Evolutionary conservation across 164 flowering plant species (phyloP), one percentile per base, ranked within the genome.

Genomic region (Kalanchoe fedtschenkoi): DNA sequence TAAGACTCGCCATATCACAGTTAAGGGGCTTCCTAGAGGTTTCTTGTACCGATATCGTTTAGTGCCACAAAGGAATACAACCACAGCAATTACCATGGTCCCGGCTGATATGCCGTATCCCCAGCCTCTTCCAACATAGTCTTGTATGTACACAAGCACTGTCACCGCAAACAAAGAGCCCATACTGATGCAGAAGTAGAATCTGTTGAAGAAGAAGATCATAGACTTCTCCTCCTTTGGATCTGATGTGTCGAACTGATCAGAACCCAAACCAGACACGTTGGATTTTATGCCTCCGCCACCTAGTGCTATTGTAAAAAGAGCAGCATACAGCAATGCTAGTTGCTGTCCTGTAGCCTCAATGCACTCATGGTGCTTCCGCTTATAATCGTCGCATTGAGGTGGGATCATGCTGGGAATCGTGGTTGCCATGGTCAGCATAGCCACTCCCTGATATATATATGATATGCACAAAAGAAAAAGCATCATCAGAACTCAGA

Each of bases 181-280:
- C 0, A 88, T 63, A 75, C 96, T 88, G 33, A 92, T 75, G 66
- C 74, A 68, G 70, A 89, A 89, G 66, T 86, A 93, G 77, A 90
- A 90, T 61, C 97, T 72, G 61, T 90, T 89, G 84, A 93, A 93
- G 87, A 90, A 93, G 71, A 80, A 86, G 16, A 82, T 62, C 97
- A 90, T 88, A n/a, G 82, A 71, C 69, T 81, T 90, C 62, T 78
- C 76, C 61, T 88, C 97, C 63, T 83, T 82, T 0, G 87, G 87
- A 55, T 89, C 84, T 2, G 59, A 41, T 6, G 38, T 26, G 53
- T 90, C 95, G 24, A 93, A 90, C 41, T 93, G 99, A 62, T 93
- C 97, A 0, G 96, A 80, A n/a, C 97, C 99, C 28, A 88, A 90
- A 1, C 96, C 96, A 0, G 97, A 88, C 39, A 90, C 96, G 24